Conservation (phyloP, 306 rosid genomes). For the Gastrolobium bilobum region DNA sequence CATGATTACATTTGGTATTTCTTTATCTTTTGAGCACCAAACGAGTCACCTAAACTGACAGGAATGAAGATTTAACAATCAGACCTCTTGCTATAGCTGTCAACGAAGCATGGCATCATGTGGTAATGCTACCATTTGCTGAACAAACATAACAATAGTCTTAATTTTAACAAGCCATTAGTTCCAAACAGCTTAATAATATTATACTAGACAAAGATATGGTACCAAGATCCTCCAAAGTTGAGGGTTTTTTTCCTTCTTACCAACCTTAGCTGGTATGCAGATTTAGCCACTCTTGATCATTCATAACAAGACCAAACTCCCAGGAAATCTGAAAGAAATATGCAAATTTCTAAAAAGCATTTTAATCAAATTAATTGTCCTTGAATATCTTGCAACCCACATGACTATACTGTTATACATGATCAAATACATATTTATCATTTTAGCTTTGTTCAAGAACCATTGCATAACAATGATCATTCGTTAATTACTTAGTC, state of each 20-base stretch:
- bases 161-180: background rate
- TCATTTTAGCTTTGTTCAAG: background rate
- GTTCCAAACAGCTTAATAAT: no score
- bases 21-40: background rate
- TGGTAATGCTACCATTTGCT: no score
- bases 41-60: background rate
- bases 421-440: background rate
- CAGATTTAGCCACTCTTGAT: background rate
- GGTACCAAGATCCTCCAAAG: no score
- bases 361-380: background rate
- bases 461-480: background rate
- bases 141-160: no score
- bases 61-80: no score
- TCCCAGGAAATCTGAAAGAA: background rate
- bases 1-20: no score
- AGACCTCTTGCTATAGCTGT: no score
- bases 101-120: no score
- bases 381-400: background rate
- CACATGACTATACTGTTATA: background rate
- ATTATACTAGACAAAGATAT: no score
- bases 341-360: background rate
- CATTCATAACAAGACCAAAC: background rate
- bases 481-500: background rate
- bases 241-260: no score
- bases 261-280: conserved; percentile 25